These are phyloP conservation scores for Penicillium pancosmium DNA, from an alignment of 495 filamentous ascomycete genomes.

Conservation along the genomic window DNA sequence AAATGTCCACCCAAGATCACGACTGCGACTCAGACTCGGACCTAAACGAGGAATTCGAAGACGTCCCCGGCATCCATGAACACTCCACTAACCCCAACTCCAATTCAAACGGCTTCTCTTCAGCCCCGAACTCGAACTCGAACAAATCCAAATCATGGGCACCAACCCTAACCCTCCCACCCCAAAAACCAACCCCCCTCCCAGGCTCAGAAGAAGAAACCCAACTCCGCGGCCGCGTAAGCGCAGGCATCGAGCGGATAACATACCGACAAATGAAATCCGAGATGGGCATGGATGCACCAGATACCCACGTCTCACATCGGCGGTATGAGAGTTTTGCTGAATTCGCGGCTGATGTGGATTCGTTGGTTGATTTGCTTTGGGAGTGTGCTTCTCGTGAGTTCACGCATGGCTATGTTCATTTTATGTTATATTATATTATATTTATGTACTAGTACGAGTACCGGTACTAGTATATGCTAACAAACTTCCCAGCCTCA, in stretches of 20 bases:
- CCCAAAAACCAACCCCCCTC: slow-evolving; percentile 57
- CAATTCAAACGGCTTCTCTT: not conserved
- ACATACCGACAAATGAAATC: slow-evolving; percentile 60
- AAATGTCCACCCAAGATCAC: not conserved
- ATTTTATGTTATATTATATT: too few relatives aligned
- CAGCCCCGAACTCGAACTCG: not conserved
- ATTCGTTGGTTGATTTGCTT: slow-evolving; percentile 70
- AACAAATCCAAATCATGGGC: slow-evolving; percentile 13
- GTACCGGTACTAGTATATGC: too few relatives aligned
- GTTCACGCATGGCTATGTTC: slow-evolving; percentile 21
- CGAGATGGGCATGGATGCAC: slow-evolving; percentile 52
- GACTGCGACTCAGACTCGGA: slow-evolving; percentile 23
- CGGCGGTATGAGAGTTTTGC: slow-evolving; percentile 68
- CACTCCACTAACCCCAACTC: not conserved
- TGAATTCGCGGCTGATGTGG: slow-evolving; percentile 71
- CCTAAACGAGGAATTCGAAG: slow-evolving; percentile 27
- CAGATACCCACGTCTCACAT: slow-evolving; percentile 45
- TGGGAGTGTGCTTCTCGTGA: slow-evolving; percentile 84
- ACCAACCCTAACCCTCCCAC: slow-evolving; percentile 21
- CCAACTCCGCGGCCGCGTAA: slow-evolving; percentile 24
- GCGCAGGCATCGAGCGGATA: slow-evolving; percentile 24
- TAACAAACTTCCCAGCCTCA: slow-evolving; percentile 52
- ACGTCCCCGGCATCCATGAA: slow-evolving; percentile 18
- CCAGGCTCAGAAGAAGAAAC: slow-evolving; percentile 77
- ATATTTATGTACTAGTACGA: too few relatives aligned